Evolutionary conservation across 148 eudicot species (phyloP), one percentile per base, ranked within the genome.

Genomic region (Chenopodium formosanum): DNA sequence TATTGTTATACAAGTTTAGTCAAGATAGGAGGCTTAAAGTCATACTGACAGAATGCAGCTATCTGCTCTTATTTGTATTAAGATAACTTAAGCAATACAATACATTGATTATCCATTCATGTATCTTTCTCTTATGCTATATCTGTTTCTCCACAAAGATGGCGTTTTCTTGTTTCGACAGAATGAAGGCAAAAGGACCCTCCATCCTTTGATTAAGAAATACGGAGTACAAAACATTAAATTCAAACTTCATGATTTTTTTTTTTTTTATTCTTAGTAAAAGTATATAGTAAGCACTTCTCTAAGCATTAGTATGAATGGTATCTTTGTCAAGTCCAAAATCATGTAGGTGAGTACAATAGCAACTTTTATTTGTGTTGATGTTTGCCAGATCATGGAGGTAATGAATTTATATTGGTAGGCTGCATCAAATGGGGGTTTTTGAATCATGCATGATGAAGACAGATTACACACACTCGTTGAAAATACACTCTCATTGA

Each of bases 401-500:
- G 40, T 68, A 46, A 60, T 58, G 48, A 48, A 64, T 76, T 60
- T 70, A 58, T 27, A 16, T 76, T 56, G 76, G 80, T 82, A 31
- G 67, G 32, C 32, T 77, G 68, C n/a, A 77, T n/a, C 62, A 17
- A 44, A 63, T 25, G n/a, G 47, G 69, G 48, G 47, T 53, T 69
- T 40, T 10, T 76, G 75, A 47, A 23, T 82, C 69, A 62, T 70
- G 29, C 47, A 27, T 69, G 80, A 77, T 2, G 16, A 46, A 27
- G 84, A 82, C 79, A 82, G 34, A 52, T 63, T 63, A 10, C 78
- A 65, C 73, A 64, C 70, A 67, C 66, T 68, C 50, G 32, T 44
- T 75, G n/a, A 25, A 25, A 25, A 34, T 4, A 34, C 37, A 34
- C 37, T 34, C 3, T 34, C 37, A 34, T 25, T 25, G 25, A 78